Conservation (phyloP, 83 land plant genomes). For the Picea abies region DNA sequence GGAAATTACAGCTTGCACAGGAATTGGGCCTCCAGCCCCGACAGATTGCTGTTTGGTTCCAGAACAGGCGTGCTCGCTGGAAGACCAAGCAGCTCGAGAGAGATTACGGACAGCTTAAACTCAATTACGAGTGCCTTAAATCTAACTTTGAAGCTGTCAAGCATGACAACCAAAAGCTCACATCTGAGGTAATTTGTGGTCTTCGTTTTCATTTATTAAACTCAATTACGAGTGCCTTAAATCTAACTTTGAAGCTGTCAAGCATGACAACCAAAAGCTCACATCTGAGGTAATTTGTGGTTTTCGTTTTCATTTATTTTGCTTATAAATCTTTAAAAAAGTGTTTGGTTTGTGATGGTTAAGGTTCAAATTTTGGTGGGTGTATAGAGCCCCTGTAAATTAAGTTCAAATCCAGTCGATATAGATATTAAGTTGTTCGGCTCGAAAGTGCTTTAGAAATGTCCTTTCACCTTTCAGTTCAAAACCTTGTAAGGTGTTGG, state of each 20-base stretch:
- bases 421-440: conserved; percentile 38
- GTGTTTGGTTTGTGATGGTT: conserved; percentile 21
- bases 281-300: conserved; percentile 34
- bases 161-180: conserved; percentile 48
- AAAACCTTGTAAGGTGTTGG: no score
- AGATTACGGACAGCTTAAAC: conserved; percentile 38
- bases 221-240: conserved; percentile 29
- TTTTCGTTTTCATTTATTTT: neutral
- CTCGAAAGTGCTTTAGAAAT: conserved; percentile 14
- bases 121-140: conserved; percentile 31
- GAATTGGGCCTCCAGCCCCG: conserved; percentile 72
- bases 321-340: neutral
- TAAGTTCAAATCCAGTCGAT: conserved; percentile 24
- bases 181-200: conserved; percentile 32
- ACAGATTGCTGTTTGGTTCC: conserved; percentile 83
- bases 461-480: neutral
- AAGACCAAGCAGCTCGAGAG: conserved; percentile 73
- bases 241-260: conserved; percentile 37
- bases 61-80: conserved; percentile 76
- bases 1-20: conserved; percentile 60
- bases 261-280: conserved; percentile 48
- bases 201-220: conserved; percentile 3
- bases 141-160: conserved; percentile 37
- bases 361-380: no score
- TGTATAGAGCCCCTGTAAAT: no score